These are phyloP conservation scores for Leucoagaricus sp. DNA, from an alignment of 1,284 basidiomycete genomes.

Conservation along the genomic window DNA sequence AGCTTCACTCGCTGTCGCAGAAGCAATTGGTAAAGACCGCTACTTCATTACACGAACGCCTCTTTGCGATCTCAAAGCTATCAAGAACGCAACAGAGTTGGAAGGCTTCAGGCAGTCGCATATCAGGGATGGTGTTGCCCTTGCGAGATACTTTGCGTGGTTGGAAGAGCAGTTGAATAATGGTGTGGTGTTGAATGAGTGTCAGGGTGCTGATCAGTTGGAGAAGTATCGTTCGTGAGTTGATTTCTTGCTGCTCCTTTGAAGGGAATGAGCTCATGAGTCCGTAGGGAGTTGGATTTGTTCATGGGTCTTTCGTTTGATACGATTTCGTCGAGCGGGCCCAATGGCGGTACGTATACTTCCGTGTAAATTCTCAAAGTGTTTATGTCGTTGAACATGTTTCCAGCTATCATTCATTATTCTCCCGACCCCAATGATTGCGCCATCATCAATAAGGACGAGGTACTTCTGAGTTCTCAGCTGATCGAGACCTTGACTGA, in stretches of 20 bases:
- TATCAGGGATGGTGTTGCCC: conserved; percentile 88
- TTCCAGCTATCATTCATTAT: conserved; percentile 98
- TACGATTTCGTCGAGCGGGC: conserved; percentile 90
- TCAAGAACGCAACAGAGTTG: conserved; percentile 88
- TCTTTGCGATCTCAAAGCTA: conserved; percentile 82
- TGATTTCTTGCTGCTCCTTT: neutral
- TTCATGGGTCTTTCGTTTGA: conserved; percentile 91
- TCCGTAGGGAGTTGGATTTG: conserved; percentile 60
- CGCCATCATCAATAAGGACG: conserved; percentile 73
- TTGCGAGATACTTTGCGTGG: conserved; percentile 93
- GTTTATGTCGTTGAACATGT: too few species aligned
- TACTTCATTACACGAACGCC: conserved; percentile 54
- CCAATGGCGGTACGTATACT: conserved; percentile 73
- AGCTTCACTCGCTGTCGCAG: conserved; percentile 77
- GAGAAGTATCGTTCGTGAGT: conserved; percentile 81
- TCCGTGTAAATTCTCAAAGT: neutral
- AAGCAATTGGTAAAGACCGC: conserved; percentile 70
- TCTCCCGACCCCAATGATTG: conserved; percentile 76
- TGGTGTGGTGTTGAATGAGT: conserved; percentile 76
- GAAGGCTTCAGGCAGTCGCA: conserved; percentile 91
- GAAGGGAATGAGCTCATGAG: neutral
- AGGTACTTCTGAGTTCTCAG: conserved; percentile 40
- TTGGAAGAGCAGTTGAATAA: conserved; percentile 80
- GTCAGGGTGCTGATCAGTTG: conserved; percentile 78
- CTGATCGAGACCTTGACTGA: neutral